These are phyloP conservation scores for Arthrinium phaeospermum DNA, from an alignment of 2,329 filamentous ascomycete genomes.

Conservation along the genomic window DNA sequence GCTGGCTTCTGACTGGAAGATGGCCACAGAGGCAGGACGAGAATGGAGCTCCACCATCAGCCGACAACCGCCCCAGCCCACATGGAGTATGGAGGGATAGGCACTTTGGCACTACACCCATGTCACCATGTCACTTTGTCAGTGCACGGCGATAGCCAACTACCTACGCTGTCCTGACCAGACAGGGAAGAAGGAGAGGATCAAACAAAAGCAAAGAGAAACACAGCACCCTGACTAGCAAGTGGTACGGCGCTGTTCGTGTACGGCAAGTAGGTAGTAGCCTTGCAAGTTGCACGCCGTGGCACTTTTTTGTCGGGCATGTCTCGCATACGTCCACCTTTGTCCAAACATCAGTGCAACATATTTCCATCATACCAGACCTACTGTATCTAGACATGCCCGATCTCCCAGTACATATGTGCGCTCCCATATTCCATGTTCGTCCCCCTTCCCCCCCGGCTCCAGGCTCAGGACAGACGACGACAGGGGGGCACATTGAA, in stretches of 20 bases:
- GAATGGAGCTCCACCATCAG: neutral
- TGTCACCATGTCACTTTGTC: neutral
- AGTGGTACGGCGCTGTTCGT: slow-evolving; percentile 1
- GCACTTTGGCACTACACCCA: neutral
- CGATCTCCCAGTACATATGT: neutral
- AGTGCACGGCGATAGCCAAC: neutral
- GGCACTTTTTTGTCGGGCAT: neutral
- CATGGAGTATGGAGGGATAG: neutral
- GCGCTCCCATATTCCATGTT: neutral
- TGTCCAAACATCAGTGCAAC: slow-evolving; percentile 6
- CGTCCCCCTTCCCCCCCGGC: neutral
- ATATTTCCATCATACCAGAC: neutral
- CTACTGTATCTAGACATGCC: neutral
- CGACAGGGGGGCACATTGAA: neutral
- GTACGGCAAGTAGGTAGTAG: neutral
- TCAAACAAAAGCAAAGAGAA: slow-evolving; percentile 16
- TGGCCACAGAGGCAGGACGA: neutral
- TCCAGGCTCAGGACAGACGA: neutral
- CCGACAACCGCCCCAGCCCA: slow-evolving; percentile 15
- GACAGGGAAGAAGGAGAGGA: neutral
- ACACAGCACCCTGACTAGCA: neutral
- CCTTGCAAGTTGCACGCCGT: neutral
- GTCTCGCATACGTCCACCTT: slow-evolving; percentile 12
- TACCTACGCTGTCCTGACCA: neutral
- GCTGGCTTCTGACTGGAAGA: neutral